phyloP scores from a whole-genome alignment of 169 alveolate species.

The Pseudocohnilembus persalinus region DNA sequence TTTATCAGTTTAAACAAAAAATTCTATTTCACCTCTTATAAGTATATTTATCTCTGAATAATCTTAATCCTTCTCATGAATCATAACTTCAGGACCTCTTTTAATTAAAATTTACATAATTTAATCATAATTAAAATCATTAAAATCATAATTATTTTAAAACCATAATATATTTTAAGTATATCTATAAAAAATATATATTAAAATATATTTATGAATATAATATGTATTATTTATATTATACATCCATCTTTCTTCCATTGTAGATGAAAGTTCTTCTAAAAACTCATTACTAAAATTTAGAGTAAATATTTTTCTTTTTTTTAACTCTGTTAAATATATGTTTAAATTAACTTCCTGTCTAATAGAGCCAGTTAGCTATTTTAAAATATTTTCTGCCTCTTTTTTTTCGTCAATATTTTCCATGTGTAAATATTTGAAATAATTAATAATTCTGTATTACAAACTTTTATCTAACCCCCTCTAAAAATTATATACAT shows the following conservation, averaged over 20 bases:
- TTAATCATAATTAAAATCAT: no score
- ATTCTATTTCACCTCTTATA: constrained; percentile 2
- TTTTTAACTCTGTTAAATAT: constrained; percentile 4
- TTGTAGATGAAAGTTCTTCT: not conserved
- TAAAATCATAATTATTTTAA: no score
- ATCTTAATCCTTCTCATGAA: not conserved
- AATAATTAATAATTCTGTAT: constrained; percentile 17
- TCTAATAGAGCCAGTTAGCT: constrained; percentile 4
- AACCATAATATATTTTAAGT: no score
- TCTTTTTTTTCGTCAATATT: constrained; percentile 17
- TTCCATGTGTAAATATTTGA: constrained; percentile 22
- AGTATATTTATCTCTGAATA: not conserved
- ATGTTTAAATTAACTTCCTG: constrained; percentile 1
- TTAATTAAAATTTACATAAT: no score
- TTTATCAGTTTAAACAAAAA: constrained; percentile 4
- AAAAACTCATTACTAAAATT: constrained; percentile 5
- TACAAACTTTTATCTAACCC: constrained; percentile 7
- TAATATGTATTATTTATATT: no score
- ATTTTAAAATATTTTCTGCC: constrained; percentile 4
- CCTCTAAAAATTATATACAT: not conserved
- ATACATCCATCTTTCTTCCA: constrained; percentile 18
- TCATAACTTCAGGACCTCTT: constrained; percentile 20
- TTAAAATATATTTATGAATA: no score
- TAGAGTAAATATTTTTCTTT: constrained; percentile 8
- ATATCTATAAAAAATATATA: no score